A percentile compares a stretch with the other conserved stretches of the same genome.
These are phyloP conservation scores for Lagenaria siceraria DNA, from an alignment of 306 rosid genomes.

Conservation along the genomic window DNA sequence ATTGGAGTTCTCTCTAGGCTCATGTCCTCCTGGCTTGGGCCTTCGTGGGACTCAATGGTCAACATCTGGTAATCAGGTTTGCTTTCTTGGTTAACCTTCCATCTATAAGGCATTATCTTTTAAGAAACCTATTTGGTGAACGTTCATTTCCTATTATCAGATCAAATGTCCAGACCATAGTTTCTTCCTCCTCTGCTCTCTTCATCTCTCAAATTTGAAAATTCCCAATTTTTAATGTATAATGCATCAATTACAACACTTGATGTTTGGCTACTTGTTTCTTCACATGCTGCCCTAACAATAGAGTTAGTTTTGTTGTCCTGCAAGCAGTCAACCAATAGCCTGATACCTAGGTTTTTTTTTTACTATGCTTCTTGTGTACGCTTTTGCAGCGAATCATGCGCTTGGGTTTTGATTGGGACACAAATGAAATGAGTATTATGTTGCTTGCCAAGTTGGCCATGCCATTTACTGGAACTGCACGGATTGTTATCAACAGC, in stretches of 20 bases:
- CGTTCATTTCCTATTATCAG: not conserved
- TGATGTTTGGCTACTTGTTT: not conserved
- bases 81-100: slow-evolving; percentile 15
- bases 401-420: slow-evolving; percentile 89
- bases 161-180: not conserved
- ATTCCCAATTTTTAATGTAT: not conserved
- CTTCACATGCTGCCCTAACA: not conserved
- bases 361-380: slow-evolving; percentile 3
- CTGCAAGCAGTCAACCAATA: not conserved
- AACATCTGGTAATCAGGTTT: slow-evolving; percentile 67
- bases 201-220: not conserved
- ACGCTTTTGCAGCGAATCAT: slow-evolving; percentile 46
- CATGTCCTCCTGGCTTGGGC: slow-evolving; percentile 80
- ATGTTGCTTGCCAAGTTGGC: slow-evolving; percentile 82
- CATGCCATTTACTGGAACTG: slow-evolving; percentile 78
- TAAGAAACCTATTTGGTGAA: not conserved
- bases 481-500: slow-evolving; percentile 85
- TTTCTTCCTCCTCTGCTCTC: not conserved
- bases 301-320: not conserved
- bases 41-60: slow-evolving; percentile 83
- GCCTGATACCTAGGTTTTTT: not conserved
- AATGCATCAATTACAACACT: not conserved
- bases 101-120: not conserved
- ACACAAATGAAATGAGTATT: slow-evolving; percentile 83
- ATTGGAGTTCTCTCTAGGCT: slow-evolving; percentile 70